Percentiles rank a stretch among this genome's conserved stretches.
These are phyloP conservation scores for Astrothelium subdiscretum DNA, from an alignment of 495 filamentous ascomycete genomes.

Conservation along the genomic window DNA sequence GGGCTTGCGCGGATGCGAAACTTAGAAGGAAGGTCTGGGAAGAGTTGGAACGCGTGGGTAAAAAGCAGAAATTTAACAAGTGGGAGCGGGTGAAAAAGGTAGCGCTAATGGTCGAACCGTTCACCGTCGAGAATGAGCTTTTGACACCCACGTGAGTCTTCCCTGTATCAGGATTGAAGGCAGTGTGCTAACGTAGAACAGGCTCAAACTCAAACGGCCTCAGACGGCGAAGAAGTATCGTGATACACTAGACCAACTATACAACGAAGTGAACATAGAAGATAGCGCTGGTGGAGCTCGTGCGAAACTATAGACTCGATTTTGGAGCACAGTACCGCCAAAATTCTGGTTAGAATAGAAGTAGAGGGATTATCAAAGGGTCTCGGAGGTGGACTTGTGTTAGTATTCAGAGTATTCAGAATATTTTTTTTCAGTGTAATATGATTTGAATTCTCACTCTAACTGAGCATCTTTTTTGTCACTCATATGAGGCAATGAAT, in stretches of 20 bases:
- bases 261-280: conserved; percentile 45
- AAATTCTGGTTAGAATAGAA: neutral
- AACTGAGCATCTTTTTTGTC: too few relatives aligned
- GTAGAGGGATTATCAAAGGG: neutral
- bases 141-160: conserved; percentile 86
- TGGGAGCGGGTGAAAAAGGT: conserved; percentile 74
- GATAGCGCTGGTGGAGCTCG: conserved; percentile 25
- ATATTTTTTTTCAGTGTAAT: too few relatives aligned
- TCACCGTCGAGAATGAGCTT: conserved; percentile 87
- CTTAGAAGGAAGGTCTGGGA: conserved; percentile 64
- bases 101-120: conserved; percentile 73
- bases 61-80: conserved; percentile 76
- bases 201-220: conserved; percentile 89
- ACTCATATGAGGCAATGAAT: too few relatives aligned
- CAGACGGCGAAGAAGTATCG: conserved; percentile 72
- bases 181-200: conserved; percentile 35
- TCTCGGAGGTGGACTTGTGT: too few relatives aligned
- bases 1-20: conserved; percentile 49
- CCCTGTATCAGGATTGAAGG: neutral
- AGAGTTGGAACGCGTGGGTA: conserved; percentile 69
- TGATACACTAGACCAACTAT: conserved; percentile 63
- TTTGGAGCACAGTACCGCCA: neutral
- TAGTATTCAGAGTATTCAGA: too few relatives aligned
- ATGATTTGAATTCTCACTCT: too few relatives aligned
- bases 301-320: conserved; percentile 39